Evolutionary conservation across 2,329 filamentous ascomycete species (phyloP).

Genomic region (Fusarium tuaranense): DNA sequence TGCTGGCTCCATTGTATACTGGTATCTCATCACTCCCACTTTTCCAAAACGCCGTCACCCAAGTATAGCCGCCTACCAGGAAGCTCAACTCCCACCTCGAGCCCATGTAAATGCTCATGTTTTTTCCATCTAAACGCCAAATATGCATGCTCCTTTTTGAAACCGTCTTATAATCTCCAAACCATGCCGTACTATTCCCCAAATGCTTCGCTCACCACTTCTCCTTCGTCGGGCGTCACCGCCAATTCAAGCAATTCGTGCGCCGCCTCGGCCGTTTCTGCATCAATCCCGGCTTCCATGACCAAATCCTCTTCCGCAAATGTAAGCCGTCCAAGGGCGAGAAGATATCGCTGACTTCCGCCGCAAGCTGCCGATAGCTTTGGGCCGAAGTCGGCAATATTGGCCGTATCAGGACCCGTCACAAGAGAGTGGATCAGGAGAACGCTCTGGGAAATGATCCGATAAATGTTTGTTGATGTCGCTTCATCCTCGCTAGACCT

Average conservation of each 20-base stretch:
- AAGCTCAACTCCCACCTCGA: slow-evolving; percentile 1
- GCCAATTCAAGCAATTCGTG: slow-evolving; percentile 84
- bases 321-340: slow-evolving; percentile 84
- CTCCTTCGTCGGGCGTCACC: slow-evolving; percentile 79
- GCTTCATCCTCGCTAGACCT: slow-evolving; percentile 23
- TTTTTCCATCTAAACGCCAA: slow-evolving; percentile 27
- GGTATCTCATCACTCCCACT: slow-evolving; percentile 24
- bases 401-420: slow-evolving; percentile 59
- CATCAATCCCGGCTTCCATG: slow-evolving; percentile 80
- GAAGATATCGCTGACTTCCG: slow-evolving; percentile 83
- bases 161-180: neutral
- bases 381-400: slow-evolving; percentile 70
- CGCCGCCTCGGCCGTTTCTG: slow-evolving; percentile 83
- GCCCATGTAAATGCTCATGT: neutral
- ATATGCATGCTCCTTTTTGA: slow-evolving; percentile 6
- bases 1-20: neutral
- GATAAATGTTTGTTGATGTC: slow-evolving; percentile 51
- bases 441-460: slow-evolving; percentile 62
- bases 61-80: neutral
- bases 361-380: slow-evolving; percentile 79
- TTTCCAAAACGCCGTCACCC: slow-evolving; percentile 22
- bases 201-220: slow-evolving; percentile 58
- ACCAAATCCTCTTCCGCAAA: slow-evolving; percentile 84
- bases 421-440: slow-evolving; percentile 65
- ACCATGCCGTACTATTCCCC: slow-evolving; percentile 42